Percentiles rank a stretch among this genome's conserved stretches.
Conservation (phyloP, 1,139 yeast genomes). For the Ashbya aceris region DNA sequence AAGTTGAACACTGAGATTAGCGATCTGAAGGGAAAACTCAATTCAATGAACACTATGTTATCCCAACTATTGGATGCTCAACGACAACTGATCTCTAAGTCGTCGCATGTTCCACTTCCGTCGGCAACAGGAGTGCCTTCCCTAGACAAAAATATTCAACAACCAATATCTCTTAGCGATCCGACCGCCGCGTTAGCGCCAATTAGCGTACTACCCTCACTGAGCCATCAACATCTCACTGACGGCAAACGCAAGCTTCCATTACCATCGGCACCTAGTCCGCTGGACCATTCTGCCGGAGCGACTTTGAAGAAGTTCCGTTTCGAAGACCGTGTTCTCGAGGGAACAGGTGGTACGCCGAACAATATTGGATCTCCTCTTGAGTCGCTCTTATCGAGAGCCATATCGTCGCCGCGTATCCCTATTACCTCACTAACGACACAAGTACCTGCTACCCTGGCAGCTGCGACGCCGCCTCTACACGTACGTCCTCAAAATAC, state of each 20-base stretch:
- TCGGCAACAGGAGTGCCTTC: slow-evolving; percentile 1
- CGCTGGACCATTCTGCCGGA: slow-evolving; percentile 18
- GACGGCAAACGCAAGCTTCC: slow-evolving; percentile 18
- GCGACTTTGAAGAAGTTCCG: slow-evolving; percentile 22
- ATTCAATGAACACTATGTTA: slow-evolving; percentile 20
- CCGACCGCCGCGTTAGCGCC: slow-evolving; percentile 8
- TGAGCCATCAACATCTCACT: slow-evolving; percentile 7
- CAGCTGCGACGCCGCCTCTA: too few species aligned
- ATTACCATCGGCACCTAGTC: slow-evolving; percentile 13
- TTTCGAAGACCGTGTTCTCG: slow-evolving; percentile 16
- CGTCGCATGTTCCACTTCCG: not conserved
- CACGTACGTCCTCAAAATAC: too few species aligned
- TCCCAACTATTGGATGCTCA: slow-evolving; percentile 24
- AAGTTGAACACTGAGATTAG: slow-evolving; percentile 25
- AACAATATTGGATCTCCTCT: slow-evolving; percentile 11
- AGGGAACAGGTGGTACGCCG: not conserved
- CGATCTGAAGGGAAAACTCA: slow-evolving; percentile 21
- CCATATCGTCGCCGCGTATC: slow-evolving; percentile 20
- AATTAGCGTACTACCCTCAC: slow-evolving; percentile 10
- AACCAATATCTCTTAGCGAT: slow-evolving; percentile 8
- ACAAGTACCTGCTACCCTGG: too few species aligned
- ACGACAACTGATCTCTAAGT: slow-evolving; percentile 12
- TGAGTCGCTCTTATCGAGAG: slow-evolving; percentile 24
- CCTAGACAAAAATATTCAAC: slow-evolving; percentile 18
- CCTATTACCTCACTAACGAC: slow-evolving; percentile 10